These are phyloP conservation scores for Onygenales sp. DNA, from an alignment of 2,329 filamentous ascomycete species.

Conservation along the genomic window DNA sequence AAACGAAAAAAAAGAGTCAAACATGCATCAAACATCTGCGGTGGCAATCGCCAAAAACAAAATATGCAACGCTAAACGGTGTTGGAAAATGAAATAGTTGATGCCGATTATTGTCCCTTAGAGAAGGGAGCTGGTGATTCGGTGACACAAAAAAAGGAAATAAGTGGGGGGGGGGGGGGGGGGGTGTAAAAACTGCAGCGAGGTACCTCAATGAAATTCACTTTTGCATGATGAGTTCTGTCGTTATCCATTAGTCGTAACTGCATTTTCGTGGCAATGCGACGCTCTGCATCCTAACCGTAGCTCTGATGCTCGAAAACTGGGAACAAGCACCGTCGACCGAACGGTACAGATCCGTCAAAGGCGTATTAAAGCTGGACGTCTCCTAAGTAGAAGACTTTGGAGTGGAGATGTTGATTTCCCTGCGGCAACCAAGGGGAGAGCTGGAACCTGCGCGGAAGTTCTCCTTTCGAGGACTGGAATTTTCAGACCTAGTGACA, in stretches of 20 bases:
- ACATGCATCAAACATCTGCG: background rate
- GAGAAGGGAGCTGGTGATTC: background rate
- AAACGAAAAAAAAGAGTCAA: background rate
- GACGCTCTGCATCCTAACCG: background rate
- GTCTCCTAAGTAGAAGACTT: conserved; percentile 21
- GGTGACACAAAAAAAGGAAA: background rate
- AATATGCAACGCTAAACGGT: conserved; percentile 1
- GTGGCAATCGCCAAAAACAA: background rate
- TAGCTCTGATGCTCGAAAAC: background rate
- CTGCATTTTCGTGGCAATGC: background rate
- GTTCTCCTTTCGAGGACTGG: conserved; percentile 33
- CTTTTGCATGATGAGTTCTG: background rate
- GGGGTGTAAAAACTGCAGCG: background rate
- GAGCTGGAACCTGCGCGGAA: conserved; percentile 28
- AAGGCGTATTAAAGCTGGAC: background rate
- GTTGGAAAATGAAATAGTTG: background rate
- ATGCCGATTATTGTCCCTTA: background rate
- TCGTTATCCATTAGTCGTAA: conserved; percentile 3
- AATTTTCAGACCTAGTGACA: conserved; percentile 25
- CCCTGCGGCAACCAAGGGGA: conserved; percentile 29
- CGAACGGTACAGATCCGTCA: background rate
- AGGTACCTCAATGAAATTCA: background rate
- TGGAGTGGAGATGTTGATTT: conserved; percentile 26
- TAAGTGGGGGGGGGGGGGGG: background rate
- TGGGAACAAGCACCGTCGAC: background rate